Base-by-base conservation (phyloP, 2,329 filamentous ascomycete species). In the Colletotrichum spaethianum region DNA sequence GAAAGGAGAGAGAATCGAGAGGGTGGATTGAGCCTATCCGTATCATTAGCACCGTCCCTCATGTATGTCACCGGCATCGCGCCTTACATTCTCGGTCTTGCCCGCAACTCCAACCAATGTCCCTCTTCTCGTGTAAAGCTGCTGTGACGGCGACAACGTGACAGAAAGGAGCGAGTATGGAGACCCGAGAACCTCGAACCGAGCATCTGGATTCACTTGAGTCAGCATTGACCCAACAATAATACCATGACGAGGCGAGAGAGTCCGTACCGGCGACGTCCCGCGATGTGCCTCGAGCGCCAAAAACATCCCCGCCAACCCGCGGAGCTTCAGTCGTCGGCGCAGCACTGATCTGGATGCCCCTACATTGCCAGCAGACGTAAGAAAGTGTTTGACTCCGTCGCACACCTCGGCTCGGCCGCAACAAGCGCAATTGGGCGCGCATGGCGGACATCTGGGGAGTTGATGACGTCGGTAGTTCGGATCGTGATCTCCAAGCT, bases 151-250 rank as follows among this genome's bases (percentile, higher is more conserved):
- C 44, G 96, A 97, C 63, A 99, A 90, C 9, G 93, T 94, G 75
- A 98, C 95, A 28, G 96, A 98, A 76, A 99, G 92, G 75, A 99
- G 91, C 67, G 96, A 98, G 83, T 96, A 96, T 1, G 96, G 95
- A 31, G 94, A 90, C 74, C 96, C 96, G 75, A 99, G 86, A 59
- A 98, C 94, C 83, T 98, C 94, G 82, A 99, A 99, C 70, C 92
- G 92, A 66, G 96, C 96, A 89, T 98, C 96, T 98, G 76, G 16
- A 9, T 26, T 1, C 42, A 11, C 23, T 52, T 14, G 42, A 33
- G 38, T 67, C 26, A 68, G 69, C 46, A 60, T 42, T 18, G 1
- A n/a, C 1, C 5, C 3, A 5, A 1, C 3, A 16, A 16, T 2
- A 6, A 36, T 5, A 18, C 8, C 8, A 20, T 28, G 40, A 14